Evolutionary conservation across 345 rosid species (phyloP).

Genomic region (Pistacia vera): DNA sequence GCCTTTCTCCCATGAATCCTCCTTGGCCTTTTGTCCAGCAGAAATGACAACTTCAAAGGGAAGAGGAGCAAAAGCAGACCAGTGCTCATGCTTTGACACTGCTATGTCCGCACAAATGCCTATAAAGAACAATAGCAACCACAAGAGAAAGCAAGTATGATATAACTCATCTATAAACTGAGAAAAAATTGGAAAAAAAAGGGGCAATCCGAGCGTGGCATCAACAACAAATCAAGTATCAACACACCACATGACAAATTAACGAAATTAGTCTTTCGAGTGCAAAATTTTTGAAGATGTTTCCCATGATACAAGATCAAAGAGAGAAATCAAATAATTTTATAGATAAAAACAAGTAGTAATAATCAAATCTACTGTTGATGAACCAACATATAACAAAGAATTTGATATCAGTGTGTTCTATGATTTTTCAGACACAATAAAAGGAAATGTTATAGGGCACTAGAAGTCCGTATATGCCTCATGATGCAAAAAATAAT

Average conservation of each 20-base stretch:
- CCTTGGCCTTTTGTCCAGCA: slow-evolving; percentile 96
- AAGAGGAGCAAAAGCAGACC: slow-evolving; percentile 98
- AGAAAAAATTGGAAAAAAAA: slow-evolving; percentile 9
- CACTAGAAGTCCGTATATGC: background rate
- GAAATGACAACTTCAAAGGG: slow-evolving; percentile 95
- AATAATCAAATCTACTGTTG: background rate
- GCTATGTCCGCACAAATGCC: slow-evolving; percentile 92
- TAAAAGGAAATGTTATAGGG: background rate
- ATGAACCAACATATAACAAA: background rate
- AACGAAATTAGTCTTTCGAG: background rate
- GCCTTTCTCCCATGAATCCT: slow-evolving; percentile 67
- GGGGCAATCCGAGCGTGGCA: background rate
- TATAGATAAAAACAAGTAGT: background rate
- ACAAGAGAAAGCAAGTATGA: slow-evolving; percentile 25
- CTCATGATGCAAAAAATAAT: background rate
- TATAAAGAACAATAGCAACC: slow-evolving; percentile 28
- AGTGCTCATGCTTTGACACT: slow-evolving; percentile 69
- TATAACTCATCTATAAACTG: background rate
- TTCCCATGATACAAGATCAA: background rate
- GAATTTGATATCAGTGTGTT: background rate
- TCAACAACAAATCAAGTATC: background rate
- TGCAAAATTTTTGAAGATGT: background rate
- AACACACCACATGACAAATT: no score
- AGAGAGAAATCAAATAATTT: background rate
- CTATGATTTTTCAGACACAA: background rate